These are phyloP conservation scores for Linum tenue DNA, from an alignment of 345 rosid species.

Conservation along the genomic window DNA sequence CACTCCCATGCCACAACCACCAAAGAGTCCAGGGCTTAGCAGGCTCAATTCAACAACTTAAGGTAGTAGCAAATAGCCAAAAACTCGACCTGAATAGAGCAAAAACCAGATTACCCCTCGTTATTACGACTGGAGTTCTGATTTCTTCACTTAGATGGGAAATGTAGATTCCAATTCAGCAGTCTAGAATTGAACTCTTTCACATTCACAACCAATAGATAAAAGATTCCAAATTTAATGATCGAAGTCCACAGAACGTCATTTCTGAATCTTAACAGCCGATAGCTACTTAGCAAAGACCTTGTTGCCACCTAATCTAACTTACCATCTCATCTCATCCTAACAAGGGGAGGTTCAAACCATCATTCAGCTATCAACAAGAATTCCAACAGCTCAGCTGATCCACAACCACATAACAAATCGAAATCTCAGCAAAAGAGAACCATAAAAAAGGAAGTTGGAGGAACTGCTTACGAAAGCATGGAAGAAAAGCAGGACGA, in stretches of 20 bases:
- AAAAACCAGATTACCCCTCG: background rate
- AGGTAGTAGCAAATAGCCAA: background rate
- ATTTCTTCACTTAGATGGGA: background rate
- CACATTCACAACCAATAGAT: no score
- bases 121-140: background rate
- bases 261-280: no score
- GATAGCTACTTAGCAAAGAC: no score
- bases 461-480: slow-evolving; percentile 34
- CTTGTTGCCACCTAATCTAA: no score
- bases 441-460: background rate
- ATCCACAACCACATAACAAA: background rate
- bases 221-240: no score
- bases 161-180: background rate
- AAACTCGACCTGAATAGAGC: background rate
- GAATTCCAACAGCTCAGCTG: no score
- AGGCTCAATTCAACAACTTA: background rate
- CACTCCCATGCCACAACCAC: background rate
- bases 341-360: slow-evolving; percentile 5
- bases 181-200: background rate
- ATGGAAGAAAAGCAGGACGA: slow-evolving; percentile 46
- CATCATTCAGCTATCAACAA: background rate
- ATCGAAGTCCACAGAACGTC: no score
- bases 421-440: background rate
- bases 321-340: background rate
- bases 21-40: background rate